Conservation (phyloP, 352 stramenopile genomes). For the Globisporangium paroecandrum region DNA sequence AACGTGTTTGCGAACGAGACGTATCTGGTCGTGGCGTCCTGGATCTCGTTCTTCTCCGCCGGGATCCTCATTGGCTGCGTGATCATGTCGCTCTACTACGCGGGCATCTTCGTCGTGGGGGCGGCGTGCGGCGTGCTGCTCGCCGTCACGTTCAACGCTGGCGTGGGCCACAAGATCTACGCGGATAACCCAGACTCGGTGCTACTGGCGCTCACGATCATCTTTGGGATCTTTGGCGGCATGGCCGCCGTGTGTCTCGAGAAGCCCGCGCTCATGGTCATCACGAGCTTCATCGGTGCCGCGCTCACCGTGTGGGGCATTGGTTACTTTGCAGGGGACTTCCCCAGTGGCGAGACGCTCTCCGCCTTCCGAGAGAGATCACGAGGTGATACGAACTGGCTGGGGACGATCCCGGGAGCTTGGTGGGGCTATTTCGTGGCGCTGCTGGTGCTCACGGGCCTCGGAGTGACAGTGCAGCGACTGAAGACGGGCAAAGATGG, state of each 20-base stretch:
- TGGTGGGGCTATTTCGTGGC: constrained; percentile 67
- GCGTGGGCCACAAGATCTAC: constrained; percentile 53
- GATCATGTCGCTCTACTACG: constrained; percentile 47
- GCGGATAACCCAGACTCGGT: constrained; percentile 49
- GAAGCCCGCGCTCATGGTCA: constrained; percentile 45
- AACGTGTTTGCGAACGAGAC: constrained; percentile 47
- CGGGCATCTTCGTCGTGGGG: constrained; percentile 54
- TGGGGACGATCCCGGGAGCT: constrained; percentile 38
- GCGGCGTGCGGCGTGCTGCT: constrained; percentile 54
- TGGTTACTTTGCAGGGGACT: constrained; percentile 61
- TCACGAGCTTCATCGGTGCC: constrained; percentile 46
- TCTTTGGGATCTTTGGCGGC: constrained; percentile 46
- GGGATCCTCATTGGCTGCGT: constrained; percentile 48
- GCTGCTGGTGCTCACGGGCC: constrained; percentile 36
- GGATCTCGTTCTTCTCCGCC: constrained; percentile 66
- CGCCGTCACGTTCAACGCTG: constrained; percentile 53
- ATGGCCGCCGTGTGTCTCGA: constrained; percentile 49
- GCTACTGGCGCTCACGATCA: constrained; percentile 39
- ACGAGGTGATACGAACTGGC: constrained; percentile 25
- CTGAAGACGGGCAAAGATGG: constrained; percentile 34
- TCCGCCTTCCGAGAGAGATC: constrained; percentile 28
- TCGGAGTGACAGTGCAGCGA: constrained; percentile 52
- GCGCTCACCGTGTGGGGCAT: constrained; percentile 49
- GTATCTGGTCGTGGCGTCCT: constrained; percentile 54
- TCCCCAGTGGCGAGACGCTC: constrained; percentile 52